Evolutionary conservation across 2,329 filamentous ascomycete genomes (phyloP).

Genomic region (Pseudocercospora fuligena): DNA sequence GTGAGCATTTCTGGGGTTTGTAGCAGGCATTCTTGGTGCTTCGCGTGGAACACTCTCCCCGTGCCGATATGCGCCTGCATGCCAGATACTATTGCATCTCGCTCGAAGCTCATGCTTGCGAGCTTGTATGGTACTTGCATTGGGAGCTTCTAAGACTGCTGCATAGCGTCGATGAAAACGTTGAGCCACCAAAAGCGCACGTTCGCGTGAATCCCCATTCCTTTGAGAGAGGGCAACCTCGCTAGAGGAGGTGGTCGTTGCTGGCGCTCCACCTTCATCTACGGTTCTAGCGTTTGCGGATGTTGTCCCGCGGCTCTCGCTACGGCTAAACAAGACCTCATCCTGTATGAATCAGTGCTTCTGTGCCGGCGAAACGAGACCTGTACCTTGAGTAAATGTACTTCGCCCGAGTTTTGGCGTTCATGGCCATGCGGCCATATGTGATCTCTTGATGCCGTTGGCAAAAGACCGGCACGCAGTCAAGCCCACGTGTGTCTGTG

Average conservation of each 20-base stretch:
- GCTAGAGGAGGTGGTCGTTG: not conserved
- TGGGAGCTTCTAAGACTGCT: constrained; percentile 15
- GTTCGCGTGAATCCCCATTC: constrained; percentile 16
- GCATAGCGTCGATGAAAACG: constrained; percentile 13
- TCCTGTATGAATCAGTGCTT: constrained; percentile 3
- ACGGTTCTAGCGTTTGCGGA: constrained; percentile 19
- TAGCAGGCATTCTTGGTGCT: constrained; percentile 22
- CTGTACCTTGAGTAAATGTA: not conserved
- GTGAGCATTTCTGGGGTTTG: constrained; percentile 15
- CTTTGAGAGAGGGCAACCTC: constrained; percentile 7
- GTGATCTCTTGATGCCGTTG: not conserved
- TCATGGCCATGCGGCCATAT: not conserved
- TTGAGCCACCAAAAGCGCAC: constrained; percentile 28
- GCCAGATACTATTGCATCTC: constrained; percentile 25
- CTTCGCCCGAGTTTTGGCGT: not conserved
- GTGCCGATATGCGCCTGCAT: constrained; percentile 31
- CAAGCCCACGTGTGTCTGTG: constrained; percentile 7
- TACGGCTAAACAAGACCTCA: constrained; percentile 22
- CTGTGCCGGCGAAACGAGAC: not conserved
- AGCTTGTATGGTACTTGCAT: constrained; percentile 13
- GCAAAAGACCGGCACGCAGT: not conserved
- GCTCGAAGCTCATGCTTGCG: constrained; percentile 26
- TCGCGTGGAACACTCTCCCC: constrained; percentile 30
- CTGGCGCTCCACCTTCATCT: constrained; percentile 1
- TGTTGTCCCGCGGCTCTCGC: constrained; percentile 26